Evolutionary conservation across 2,329 filamentous ascomycete genomes (phyloP).

Genomic region (Didymellaceae sp.): DNA sequence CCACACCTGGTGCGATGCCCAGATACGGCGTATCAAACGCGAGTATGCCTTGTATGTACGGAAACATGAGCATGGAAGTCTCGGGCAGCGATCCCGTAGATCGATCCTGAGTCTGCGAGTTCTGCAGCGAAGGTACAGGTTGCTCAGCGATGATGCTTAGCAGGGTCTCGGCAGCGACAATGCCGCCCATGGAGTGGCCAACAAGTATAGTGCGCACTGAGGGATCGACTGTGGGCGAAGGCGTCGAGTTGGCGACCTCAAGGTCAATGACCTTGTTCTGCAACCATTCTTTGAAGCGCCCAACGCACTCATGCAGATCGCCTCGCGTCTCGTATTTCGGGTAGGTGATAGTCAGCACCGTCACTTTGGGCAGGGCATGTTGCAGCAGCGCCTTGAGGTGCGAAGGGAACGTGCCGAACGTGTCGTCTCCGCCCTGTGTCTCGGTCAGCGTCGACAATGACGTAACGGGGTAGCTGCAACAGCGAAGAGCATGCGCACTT

Average conservation of each 20-base stretch:
- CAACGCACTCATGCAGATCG: constrained; percentile 73
- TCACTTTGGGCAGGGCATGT: constrained; percentile 70
- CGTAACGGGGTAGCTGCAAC: neutral
- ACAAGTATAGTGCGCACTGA: constrained; percentile 82
- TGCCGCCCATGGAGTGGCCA: constrained; percentile 88
- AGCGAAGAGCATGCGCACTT: constrained; percentile 55
- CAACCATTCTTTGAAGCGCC: constrained; percentile 80
- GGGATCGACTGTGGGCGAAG: constrained; percentile 84
- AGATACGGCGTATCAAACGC: constrained; percentile 95
- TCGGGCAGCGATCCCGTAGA: constrained; percentile 43
- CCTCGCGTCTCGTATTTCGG: constrained; percentile 83
- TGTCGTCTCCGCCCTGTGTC: constrained; percentile 73
- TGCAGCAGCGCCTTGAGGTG: constrained; percentile 71
- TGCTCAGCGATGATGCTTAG: constrained; percentile 72
- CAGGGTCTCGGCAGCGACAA: constrained; percentile 88
- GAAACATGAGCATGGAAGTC: constrained; percentile 81
- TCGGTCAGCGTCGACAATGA: constrained; percentile 21
- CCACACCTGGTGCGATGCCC: constrained; percentile 78
- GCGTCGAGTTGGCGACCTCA: constrained; percentile 80
- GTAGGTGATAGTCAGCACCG: constrained; percentile 73
- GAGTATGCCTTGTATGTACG: constrained; percentile 86
- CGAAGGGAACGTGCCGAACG: constrained; percentile 77
- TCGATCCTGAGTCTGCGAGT: constrained; percentile 37
- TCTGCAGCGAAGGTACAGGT: constrained; percentile 45
- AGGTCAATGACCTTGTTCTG: constrained; percentile 92